Evolutionary conservation across 345 rosid species (phyloP), one percentile per base, ranked within the genome.

Genomic region (Ceriops zippeliana): DNA sequence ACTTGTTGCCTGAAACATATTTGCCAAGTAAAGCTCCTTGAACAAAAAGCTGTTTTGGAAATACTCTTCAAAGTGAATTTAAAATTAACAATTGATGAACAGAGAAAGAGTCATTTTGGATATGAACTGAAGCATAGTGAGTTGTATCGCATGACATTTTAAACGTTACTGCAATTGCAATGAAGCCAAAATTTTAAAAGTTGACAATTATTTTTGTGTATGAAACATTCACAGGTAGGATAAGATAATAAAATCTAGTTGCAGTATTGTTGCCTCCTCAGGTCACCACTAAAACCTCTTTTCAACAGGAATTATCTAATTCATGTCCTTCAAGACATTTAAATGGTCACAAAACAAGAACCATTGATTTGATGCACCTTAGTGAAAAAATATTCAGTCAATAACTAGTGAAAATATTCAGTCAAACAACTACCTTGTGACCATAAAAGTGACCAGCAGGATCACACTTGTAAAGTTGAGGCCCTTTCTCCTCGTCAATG

Each of bases 361-460:
- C 26, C 24, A 9, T 51, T 2, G 1, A 9, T 54, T 35, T 31
- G 32, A 57, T 64, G 34, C 52, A 58, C 19, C 42, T 64, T 32
- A 51, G 30, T 15, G 16, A 73, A 59, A 9, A 28, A 22, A 22
- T 22, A 51, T 58, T 37, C 34, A 52, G 66, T n/a, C 52, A 24
- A 24, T 22, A 22, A 22, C 24, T 22, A 22, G 24, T 22, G 24
- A 22, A 22, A 22, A 22, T 22, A 51, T 58, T 37, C 34, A 52
- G 66, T n/a, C 52, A 24, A 24, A 17, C 9, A 62, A 70, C 53
- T 80, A 96, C 99, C 98, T 87, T 96, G 85, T 96, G 99, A 20
- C 99, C 99, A 63, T 80, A 92, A 81, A 90, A 96, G 79, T 89
- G 98, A 67, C 99, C 98, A 35, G 99, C 99, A 52, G 99, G 99